Evolutionary conservation across 192 early-diverging fungal genomes (phyloP).

Genomic region (Cetraspora pellucida): DNA sequence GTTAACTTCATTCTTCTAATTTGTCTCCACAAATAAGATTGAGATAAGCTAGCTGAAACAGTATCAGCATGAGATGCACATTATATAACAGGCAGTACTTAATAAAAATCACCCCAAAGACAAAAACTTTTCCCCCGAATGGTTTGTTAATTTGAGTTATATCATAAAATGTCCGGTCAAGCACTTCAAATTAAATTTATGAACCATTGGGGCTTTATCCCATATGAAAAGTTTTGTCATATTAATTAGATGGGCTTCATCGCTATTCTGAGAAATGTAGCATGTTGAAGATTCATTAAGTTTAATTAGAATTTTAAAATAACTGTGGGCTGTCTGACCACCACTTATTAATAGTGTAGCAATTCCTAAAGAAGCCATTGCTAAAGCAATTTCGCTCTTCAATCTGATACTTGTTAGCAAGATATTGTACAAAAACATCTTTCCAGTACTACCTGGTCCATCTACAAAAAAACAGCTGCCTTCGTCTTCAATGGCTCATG

Average conservation of each 20-base stretch:
- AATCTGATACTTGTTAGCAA: constrained; percentile 25
- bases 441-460: constrained; percentile 39
- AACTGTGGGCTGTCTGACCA: constrained; percentile 40
- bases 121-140: constrained; percentile 31
- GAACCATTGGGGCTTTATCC: constrained; percentile 38
- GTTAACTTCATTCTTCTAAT: neutral
- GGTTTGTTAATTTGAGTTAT: constrained; percentile 3
- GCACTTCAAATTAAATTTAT: constrained; percentile 8
- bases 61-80: constrained; percentile 4
- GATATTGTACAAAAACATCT: constrained; percentile 25
- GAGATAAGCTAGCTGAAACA: constrained; percentile 16
- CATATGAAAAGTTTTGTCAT: constrained; percentile 41
- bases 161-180: constrained; percentile 23
- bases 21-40: constrained; percentile 33
- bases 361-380: constrained; percentile 41
- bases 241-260: constrained; percentile 6
- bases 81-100: constrained; percentile 32
- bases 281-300: constrained; percentile 34
- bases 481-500: neutral
- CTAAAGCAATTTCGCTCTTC: constrained; percentile 31
- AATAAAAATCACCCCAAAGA: constrained; percentile 15
- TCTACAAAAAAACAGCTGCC: constrained; percentile 38
- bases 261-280: neutral
- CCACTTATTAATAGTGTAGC: constrained; percentile 39
- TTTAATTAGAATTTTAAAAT: constrained; percentile 39